Percentiles rank a stretch among this genome's conserved stretches.
Conservation (phyloP, 805 yeast species). For the Kregervanrija fluxuum region DNA sequence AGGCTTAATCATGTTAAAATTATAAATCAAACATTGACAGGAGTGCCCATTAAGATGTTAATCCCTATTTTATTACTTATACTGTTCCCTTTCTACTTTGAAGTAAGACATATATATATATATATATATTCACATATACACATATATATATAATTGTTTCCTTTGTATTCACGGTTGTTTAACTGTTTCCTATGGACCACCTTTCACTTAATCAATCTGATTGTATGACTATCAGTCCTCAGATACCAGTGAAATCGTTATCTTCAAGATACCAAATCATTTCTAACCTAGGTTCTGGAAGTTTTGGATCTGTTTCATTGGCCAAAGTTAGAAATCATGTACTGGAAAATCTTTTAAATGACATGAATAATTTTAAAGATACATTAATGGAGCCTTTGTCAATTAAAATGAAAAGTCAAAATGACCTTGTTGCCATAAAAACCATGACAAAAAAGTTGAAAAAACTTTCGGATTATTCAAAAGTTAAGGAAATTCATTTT, state of each 20-base stretch:
- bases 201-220: neutral
- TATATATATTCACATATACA: no score
- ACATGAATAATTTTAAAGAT: conserved; percentile 23
- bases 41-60: no score
- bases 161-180: neutral
- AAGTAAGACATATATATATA: no score
- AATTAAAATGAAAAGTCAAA: conserved; percentile 9
- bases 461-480: conserved; percentile 46
- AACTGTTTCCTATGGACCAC: neutral
- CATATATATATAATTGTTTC: neutral
- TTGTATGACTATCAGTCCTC: neutral
- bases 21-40: no score
- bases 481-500: conserved; percentile 61
- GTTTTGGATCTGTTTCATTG: conserved; percentile 65
- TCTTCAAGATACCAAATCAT: conserved; percentile 40
- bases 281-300: conserved; percentile 60
- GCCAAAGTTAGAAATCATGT: conserved; percentile 40
- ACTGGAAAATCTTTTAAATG: conserved; percentile 9
- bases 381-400: conserved; percentile 45
- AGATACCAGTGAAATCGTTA: conserved; percentile 35
- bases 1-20: no score
- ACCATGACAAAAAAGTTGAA: conserved; percentile 56
- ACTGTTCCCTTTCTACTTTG: no score
- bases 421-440: conserved; percentile 66
- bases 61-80: no score